Base-by-base conservation (phyloP, 352 stramenopile genomes). In the Salisapilia sapeloensis region DNA sequence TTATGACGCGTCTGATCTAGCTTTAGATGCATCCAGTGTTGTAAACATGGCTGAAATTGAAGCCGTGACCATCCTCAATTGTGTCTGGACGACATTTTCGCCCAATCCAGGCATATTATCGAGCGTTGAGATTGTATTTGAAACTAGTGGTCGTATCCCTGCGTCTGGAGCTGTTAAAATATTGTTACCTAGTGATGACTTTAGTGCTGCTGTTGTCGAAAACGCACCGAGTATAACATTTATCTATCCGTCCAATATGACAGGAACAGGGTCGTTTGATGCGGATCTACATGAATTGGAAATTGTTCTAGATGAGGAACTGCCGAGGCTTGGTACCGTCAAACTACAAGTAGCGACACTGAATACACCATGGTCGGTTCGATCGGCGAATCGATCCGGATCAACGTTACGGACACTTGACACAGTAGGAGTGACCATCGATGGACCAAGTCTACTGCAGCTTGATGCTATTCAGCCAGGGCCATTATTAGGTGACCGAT, bases 101-200 rank as follows among this genome's bases (percentile, higher is more conserved):
- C 47, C 65, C 4, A 46, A 53, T 39, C 62, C 62, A 29, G 62
- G 62, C 2, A 53, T 77, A 24, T 59, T 38, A 2, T 77, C 62
- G 1, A 49, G 56, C 25, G 44, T 56, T 5, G 3, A 53, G 3
- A 18, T 81, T 4, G 54, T 47, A 12, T 70, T 81, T 22, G 35
- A 52, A 24, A 67, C 50, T 4, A 81, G 49, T 14, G 65, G 62
- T 3, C 44, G 32, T 14, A 28, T 81, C 12, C 55, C 62, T 29
- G 28, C 42, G 0, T 48, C 48, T 17, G 60, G 62, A 2, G 46
- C 54, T 13, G 44, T 81, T 45, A 33, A 47, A 3, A 28, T 81
- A 4, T 23, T 40, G 7, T 15, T 81, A 0, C 54, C 65, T 15
- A 4, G 15, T 0, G 42, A 19, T 0, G 65, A 78, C 20, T 67